Conservation (phyloP, 257 asterid genomes). For the Plantago elongata region DNA sequence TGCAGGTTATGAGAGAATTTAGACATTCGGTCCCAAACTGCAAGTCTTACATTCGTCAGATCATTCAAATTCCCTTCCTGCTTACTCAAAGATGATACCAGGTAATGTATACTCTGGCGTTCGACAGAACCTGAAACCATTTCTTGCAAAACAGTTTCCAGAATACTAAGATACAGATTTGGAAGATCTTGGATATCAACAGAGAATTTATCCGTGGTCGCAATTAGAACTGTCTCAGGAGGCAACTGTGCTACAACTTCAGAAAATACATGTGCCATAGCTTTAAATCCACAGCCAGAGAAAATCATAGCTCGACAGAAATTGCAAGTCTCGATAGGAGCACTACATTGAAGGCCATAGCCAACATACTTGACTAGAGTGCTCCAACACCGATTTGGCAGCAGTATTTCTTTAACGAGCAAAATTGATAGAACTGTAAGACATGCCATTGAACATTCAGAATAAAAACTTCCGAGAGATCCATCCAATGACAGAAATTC, state of each 20-base stretch:
- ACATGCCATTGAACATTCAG: conserved; percentile 46
- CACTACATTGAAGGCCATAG: conserved; percentile 42
- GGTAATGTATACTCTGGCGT: conserved; percentile 37
- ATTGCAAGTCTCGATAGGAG: conserved; percentile 41
- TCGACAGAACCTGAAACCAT: conserved; percentile 41
- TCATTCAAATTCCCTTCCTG: conserved; percentile 60
- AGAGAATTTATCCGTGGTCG: conserved; percentile 23
- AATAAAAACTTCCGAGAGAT: conserved; percentile 40
- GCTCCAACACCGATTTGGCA: conserved; percentile 74
- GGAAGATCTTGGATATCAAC: conserved; percentile 56
- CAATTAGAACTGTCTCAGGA: conserved; percentile 27
- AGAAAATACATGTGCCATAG: conserved; percentile 43
- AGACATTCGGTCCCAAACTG: conserved; percentile 74
- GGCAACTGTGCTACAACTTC: conserved; percentile 36
- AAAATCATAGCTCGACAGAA: conserved; percentile 75
- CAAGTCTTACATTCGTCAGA: conserved; percentile 54
- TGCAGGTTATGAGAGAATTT: conserved; percentile 60
- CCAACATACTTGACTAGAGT: conserved; percentile 45
- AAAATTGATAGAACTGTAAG: conserved; percentile 48
- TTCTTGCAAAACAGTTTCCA: conserved; percentile 58
- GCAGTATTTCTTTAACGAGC: conserved; percentile 46
- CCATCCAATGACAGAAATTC: conserved; percentile 30
- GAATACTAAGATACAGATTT: conserved; percentile 52
- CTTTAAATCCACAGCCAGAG: conserved; percentile 63
- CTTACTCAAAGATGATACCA: conserved; percentile 76